Conservation (phyloP, 208 protist species). For the Phytomonas sp. region DNA sequence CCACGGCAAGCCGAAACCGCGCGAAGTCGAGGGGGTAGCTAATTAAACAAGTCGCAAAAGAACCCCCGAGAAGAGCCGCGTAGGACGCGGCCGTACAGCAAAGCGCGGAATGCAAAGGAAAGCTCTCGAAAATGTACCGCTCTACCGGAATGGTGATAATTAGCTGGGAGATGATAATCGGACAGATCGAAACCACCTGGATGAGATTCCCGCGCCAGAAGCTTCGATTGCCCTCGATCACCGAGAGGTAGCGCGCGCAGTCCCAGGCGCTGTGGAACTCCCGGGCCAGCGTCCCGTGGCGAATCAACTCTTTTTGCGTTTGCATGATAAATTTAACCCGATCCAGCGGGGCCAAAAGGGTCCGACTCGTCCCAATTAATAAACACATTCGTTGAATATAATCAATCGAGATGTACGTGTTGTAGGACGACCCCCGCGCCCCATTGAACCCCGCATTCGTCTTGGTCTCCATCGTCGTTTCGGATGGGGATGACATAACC, state of each 20-base stretch:
- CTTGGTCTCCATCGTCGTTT: neutral
- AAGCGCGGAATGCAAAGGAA: conserved; percentile 20
- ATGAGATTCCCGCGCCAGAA: conserved; percentile 83
- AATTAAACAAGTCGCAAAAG: conserved; percentile 34
- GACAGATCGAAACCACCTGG: conserved; percentile 59
- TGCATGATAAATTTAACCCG: conserved; percentile 83
- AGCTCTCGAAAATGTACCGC: conserved; percentile 43
- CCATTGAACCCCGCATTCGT: neutral
- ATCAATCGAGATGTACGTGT: conserved; percentile 37
- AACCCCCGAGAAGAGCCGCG: conserved; percentile 34
- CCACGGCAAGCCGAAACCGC: conserved; percentile 71
- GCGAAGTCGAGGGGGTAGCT: conserved; percentile 79
- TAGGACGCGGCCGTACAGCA: conserved; percentile 43
- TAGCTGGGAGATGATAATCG: conserved; percentile 50
- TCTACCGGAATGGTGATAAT: conserved; percentile 63
- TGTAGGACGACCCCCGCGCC: neutral
- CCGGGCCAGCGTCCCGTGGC: conserved; percentile 30
- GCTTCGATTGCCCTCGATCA: conserved; percentile 41
- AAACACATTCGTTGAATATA: conserved; percentile 50
- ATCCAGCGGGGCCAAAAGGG: conserved; percentile 63
- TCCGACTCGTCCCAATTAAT: conserved; percentile 31
- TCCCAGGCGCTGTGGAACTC: conserved; percentile 47
- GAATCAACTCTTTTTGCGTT: conserved; percentile 60
- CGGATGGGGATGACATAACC: neutral
- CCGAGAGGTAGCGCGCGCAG: conserved; percentile 39